phyloP scores from a whole-genome alignment of 2,329 filamentous ascomycete species.

The Helotiales sp. region DNA sequence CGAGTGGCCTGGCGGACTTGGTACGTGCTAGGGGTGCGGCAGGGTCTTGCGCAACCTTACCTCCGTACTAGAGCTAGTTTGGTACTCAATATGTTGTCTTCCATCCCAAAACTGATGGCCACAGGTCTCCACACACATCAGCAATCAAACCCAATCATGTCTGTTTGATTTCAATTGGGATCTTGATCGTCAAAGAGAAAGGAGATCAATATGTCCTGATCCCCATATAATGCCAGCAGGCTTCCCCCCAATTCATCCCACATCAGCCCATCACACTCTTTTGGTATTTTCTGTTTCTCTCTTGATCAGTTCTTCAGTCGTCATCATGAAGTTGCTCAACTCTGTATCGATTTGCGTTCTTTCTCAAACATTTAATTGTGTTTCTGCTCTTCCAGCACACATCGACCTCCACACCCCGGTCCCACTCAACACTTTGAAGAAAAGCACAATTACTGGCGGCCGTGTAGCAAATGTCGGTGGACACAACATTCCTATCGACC shows the following conservation, averaged over 20 bases:
- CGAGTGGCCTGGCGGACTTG: too few relatives aligned
- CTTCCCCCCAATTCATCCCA: not conserved
- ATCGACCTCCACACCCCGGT: not conserved
- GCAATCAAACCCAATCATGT: not conserved
- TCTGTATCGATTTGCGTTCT: not conserved
- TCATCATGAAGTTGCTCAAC: not conserved
- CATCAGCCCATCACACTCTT: not conserved
- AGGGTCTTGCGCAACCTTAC: not conserved
- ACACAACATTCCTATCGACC: not conserved
- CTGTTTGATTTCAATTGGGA: not conserved
- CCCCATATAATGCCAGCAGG: not conserved
- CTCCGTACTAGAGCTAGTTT: too few relatives aligned
- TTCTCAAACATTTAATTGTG: not conserved
- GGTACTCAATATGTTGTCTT: too few relatives aligned
- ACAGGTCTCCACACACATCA: not conserved
- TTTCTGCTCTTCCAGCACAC: not conserved
- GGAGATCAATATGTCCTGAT: not conserved
- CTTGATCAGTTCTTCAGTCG: not conserved
- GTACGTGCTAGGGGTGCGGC: not conserved
- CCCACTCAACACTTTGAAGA: not conserved
- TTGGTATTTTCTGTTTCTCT: not conserved
- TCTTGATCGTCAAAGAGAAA: not conserved
- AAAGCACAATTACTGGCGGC: not conserved
- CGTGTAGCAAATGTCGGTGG: not conserved
- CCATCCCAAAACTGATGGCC: not conserved